Evolutionary conservation across 2,329 filamentous ascomycete species (phyloP), one percentile per base, ranked within the genome.

Genomic region (Pseudogymnoascus sp.): DNA sequence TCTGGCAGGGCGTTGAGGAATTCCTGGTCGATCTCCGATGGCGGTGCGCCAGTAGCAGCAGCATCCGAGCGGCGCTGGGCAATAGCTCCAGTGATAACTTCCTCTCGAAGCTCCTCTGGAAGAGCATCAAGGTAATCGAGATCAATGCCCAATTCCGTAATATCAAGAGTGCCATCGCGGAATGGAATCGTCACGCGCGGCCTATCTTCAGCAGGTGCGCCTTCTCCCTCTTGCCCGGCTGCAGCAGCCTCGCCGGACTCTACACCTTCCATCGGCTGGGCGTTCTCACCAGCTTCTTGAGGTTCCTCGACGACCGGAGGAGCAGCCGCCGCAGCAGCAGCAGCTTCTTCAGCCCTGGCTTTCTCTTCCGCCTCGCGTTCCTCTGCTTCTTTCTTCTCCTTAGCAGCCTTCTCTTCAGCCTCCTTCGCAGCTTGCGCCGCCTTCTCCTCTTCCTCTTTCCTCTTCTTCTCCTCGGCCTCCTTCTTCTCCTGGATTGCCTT

Each of bases 71-170:
- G 87, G 68, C 93, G 85, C 67, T 91, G 87, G 61, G 90, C 91
- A 66, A 96, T 84, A 64, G 96, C 92, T 66, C 93, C 88, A 74
- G 96, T 91, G 67, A 99, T 90, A 59, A 99, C 95, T 73, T 99
- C 95, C 75, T 98, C 93, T 53, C 95, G 85, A 72, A 98, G 87
- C 65, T 99, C 96, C 70, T 99, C 95, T 0, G 95, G 95, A n/a
- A 99, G 79, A n/a, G 93, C 96, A 64, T 95, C 91, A 6, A 99
- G 84, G 75, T 97, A 99, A 63, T 96, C 93, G 14, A 89, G 85
- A 72, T 99, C 95, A 69, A 99, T 98, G 59, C 93, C 93, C 66
- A 99, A 82, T 65, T 91, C 90, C 0, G 95, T 99, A 59, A 99
- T 95, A 74, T 99, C 95, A 61, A 96, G 85, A 70, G 95, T 87